A percentile compares a stretch with the other conserved stretches of the same genome.
Evolutionary conservation across 2,329 filamentous ascomycete species (phyloP).

Genomic region (Trichoderma simmonsii): DNA sequence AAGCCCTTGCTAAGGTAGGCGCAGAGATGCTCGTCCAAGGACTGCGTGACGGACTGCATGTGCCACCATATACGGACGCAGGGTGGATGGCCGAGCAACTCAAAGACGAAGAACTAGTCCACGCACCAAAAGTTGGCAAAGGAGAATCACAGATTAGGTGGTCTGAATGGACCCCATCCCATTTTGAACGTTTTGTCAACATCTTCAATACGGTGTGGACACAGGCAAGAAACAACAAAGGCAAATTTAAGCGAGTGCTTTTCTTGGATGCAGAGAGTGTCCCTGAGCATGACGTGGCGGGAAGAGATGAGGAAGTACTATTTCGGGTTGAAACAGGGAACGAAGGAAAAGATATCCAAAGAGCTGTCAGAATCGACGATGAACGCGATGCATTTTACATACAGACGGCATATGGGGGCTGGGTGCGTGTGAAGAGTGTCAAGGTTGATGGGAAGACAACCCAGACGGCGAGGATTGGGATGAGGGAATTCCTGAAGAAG

Average conservation of each 20-base stretch:
- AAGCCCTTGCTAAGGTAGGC: slow-evolving; percentile 59
- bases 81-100: slow-evolving; percentile 28
- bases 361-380: slow-evolving; percentile 19
- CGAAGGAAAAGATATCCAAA: neutral
- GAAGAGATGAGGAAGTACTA: slow-evolving; percentile 7
- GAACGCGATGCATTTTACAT: slow-evolving; percentile 25
- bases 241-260: slow-evolving; percentile 37
- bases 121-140: slow-evolving; percentile 72
- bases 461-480: slow-evolving; percentile 26
- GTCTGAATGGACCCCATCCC: slow-evolving; percentile 47
- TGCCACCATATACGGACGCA: slow-evolving; percentile 54
- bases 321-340: slow-evolving; percentile 20
- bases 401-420: slow-evolving; percentile 20
- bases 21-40: slow-evolving; percentile 67
- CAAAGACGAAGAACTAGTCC: slow-evolving; percentile 28
- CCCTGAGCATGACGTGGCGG: slow-evolving; percentile 19
- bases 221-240: slow-evolving; percentile 28
- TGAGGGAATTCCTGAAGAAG: slow-evolving; percentile 21
- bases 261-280: slow-evolving; percentile 34
- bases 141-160: slow-evolving; percentile 63
- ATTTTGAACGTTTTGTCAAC: slow-evolving; percentile 53
- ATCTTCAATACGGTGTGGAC: slow-evolving; percentile 69
- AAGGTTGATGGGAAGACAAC: slow-evolving; percentile 35
- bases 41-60: slow-evolving; percentile 60
- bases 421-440: slow-evolving; percentile 30